A percentile compares a stretch with the other conserved stretches of the same genome.
Evolutionary conservation across 768 basidiomycete species (phyloP).

Genomic region (Leccinum truebloodii): DNA sequence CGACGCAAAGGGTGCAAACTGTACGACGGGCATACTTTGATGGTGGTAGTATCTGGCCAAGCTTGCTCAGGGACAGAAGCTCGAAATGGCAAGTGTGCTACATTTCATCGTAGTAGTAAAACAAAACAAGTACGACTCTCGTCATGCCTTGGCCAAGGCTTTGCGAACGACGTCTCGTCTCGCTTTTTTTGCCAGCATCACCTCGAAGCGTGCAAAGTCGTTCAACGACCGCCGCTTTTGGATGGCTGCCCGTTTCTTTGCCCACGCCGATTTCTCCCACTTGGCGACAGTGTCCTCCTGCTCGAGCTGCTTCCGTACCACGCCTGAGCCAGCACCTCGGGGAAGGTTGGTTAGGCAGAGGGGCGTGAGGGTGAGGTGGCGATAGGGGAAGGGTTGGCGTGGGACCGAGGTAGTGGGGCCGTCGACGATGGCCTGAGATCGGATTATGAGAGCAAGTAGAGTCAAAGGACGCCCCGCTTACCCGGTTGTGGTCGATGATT

Average conservation of each 20-base stretch:
- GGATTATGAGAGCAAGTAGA: not conserved
- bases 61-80: not conserved
- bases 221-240: slow-evolving; percentile 73
- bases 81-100: slow-evolving; percentile 10
- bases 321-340: slow-evolving; percentile 80
- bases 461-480: slow-evolving; percentile 33
- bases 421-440: slow-evolving; percentile 85
- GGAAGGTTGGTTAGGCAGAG: slow-evolving; percentile 81
- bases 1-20: slow-evolving; percentile 88
- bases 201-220: slow-evolving; percentile 91
- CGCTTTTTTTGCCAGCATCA: slow-evolving; percentile 88
- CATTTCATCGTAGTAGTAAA: not conserved
- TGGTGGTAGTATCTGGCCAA: not conserved
- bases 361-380: slow-evolving; percentile 89
- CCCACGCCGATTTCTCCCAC: slow-evolving; percentile 90
- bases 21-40: slow-evolving; percentile 55
- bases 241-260: slow-evolving; percentile 76
- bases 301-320: slow-evolving; percentile 84
- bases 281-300: slow-evolving; percentile 81
- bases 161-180: slow-evolving; percentile 80
- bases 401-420: slow-evolving; percentile 90
- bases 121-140: slow-evolving; percentile 3
- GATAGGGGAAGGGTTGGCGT: slow-evolving; percentile 90
- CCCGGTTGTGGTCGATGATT: slow-evolving; percentile 99
- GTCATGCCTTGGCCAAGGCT: slow-evolving; percentile 50